Base-by-base conservation (phyloP, 1,139 yeast species). In the Protomyces lactucae-debilis region DNA sequence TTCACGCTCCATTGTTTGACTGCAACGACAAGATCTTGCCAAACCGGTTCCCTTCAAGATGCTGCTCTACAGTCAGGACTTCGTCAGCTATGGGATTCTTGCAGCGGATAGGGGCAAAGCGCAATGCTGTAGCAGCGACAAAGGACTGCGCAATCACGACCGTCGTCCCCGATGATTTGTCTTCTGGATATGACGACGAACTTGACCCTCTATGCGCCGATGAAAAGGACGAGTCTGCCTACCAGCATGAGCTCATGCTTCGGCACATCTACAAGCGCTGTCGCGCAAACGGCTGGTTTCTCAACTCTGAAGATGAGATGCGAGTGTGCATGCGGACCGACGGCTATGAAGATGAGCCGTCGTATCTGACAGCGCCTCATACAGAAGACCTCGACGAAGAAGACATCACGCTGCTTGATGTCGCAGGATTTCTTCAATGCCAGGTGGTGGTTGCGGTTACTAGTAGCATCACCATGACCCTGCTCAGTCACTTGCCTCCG, bases 191-290 rank as follows among this genome's bases (percentile, higher is more conserved):
- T 21, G 23, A 21, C 23, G 23, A 21, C 23, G 23, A 21, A 21
- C 23, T 21, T 21, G 23, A 21, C 23, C 23, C 23, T 21, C 23
- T 21, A 21, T 21, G 23, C 23, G 23, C 23, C 23, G 23, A 21
- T 21, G 61, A 40, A 14, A 36, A 36, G 40, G 14, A 10, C 40
- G 40, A 36, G 40, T n/a, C 14, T 16, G n/a, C 46, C 18, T 67
- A 66, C 63, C 67, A 67, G 39, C 61, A 66, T 53, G 68, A 67
- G 25, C 65, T 67, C 51, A 66, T 67, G 68, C 57, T 67, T 23
- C 56, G 65, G 28, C 61, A 65, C 52, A 64, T 66, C 21, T 66
- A 64, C 61, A 67, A 67, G 51, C 53, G 64, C 16, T 64, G 67
- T 48, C 60, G 57, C 43, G 64, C 61, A 53, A 66, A 63, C 43